Base-by-base conservation (phyloP, 345 rosid genomes). In the Stellera chamaejasme region DNA sequence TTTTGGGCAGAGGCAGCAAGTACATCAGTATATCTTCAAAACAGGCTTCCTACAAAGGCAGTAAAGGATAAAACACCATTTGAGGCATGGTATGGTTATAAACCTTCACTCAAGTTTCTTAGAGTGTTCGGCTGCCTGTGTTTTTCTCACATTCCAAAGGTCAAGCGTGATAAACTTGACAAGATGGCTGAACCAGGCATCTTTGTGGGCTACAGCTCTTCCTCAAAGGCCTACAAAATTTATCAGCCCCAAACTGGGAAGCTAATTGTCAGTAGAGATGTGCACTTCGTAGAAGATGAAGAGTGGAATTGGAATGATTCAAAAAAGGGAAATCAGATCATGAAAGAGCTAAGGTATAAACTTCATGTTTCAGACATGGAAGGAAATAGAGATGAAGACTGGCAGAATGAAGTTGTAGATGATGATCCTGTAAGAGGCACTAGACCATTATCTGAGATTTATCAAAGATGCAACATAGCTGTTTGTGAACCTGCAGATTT, bases 1-100 rank as follows among this genome's bases (percentile, higher is more conserved):
- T 61, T 50, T 13, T 61, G 58, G 65, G 65, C 50, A 2, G 55
- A 63, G 32, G 61, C 50, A 44, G 23, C 43, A 15, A 54, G 36
- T 47, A 45, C 46, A 10, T 16, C 14, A 5, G 14, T 63, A 10
- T 63, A 45, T 39, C 11, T 39, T 0, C 32, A 54, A 11, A 63
- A 55, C 13, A 55, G 60, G 41, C 53, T 63, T 32, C 45, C 36
- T 5, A 63, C 43, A 32, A 63, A 6, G 11, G 60, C 48, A 8
- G 27, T 54, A 15, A 54, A 63, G 9, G 9, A 48, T 27, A 16
- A 45, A 10, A 63, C 47, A 13, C 67, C 67, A 15, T 63, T 54
- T 47, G 25, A 63, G 36, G 60, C 61, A 11, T 63, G 54, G 60
- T 54, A 54, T 54, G 60, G 47, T 10, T 14, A 45, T 15, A 63